Evolutionary conservation across 2,329 filamentous ascomycete genomes (phyloP).

Genomic region (Hypoxylon sp.): DNA sequence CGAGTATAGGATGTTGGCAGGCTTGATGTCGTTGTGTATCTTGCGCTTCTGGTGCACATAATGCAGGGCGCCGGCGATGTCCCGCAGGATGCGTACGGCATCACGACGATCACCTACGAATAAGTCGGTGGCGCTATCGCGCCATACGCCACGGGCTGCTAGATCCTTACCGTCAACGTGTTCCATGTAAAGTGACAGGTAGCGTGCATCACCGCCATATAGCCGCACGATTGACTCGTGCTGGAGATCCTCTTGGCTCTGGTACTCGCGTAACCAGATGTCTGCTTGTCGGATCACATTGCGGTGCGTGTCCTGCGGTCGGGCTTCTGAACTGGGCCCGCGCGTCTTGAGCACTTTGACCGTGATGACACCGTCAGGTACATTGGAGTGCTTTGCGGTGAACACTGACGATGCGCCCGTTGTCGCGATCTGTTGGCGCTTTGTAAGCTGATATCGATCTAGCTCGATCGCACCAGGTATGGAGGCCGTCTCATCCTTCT

Average conservation of each 20-base stretch:
- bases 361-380: slow-evolving; percentile 67
- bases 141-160: slow-evolving; percentile 64
- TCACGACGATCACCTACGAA: slow-evolving; percentile 66
- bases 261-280: slow-evolving; percentile 70
- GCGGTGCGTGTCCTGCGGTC: slow-evolving; percentile 64
- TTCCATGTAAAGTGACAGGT: slow-evolving; percentile 72
- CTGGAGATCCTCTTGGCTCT: slow-evolving; percentile 66
- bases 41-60: slow-evolving; percentile 68
- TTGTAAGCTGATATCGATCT: slow-evolving; percentile 68
- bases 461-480: slow-evolving; percentile 65
- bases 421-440: slow-evolving; percentile 68
- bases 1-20: slow-evolving; percentile 72
- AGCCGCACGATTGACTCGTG: slow-evolving; percentile 71
- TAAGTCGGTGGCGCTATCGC: slow-evolving; percentile 60
- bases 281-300: slow-evolving; percentile 71
- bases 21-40: slow-evolving; percentile 74
- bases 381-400: slow-evolving; percentile 65
- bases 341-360: slow-evolving; percentile 72
- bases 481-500: slow-evolving; percentile 63
- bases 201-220: slow-evolving; percentile 71
- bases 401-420: slow-evolving; percentile 69
- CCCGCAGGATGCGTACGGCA: slow-evolving; percentile 65
- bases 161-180: slow-evolving; percentile 70
- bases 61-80: slow-evolving; percentile 67
- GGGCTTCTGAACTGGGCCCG: slow-evolving; percentile 56